A percentile compares a stretch with the other conserved stretches of the same genome.
These are phyloP conservation scores for Speleostelium caveatum DNA, from an alignment of 78 protist species.

Conservation along the genomic window DNA sequence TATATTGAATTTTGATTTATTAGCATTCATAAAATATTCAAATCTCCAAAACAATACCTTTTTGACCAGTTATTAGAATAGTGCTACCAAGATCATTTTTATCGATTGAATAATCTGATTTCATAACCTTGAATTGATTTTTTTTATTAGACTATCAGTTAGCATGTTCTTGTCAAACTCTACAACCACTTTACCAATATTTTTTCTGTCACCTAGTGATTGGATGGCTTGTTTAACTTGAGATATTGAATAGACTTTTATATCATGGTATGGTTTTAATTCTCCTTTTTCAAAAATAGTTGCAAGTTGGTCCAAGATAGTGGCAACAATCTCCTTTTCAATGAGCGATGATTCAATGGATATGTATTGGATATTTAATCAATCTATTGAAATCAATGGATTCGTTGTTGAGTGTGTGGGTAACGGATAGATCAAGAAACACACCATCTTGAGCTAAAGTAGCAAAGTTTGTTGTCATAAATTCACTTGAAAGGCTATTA, in stretches of 20 bases:
- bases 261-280: background rate
- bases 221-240: slow-evolving; percentile 21
- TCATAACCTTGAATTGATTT: background rate
- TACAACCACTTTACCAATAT: slow-evolving; percentile 57
- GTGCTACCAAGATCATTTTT: background rate
- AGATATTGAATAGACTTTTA: slow-evolving; percentile 26
- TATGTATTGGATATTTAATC: background rate
- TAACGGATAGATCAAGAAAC: slow-evolving; percentile 59
- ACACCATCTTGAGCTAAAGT: slow-evolving; percentile 52
- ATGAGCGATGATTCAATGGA: background rate
- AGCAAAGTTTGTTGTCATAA: slow-evolving; percentile 30
- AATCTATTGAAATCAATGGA: background rate
- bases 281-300: background rate
- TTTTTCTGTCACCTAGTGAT: slow-evolving; percentile 4
- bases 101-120: background rate
- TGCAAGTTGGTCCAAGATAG: background rate
- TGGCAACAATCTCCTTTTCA: background rate
- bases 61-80: slow-evolving; percentile 27
- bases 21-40: background rate
- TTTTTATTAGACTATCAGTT: background rate
- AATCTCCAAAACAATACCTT: slow-evolving; percentile 7
- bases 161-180: background rate
- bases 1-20: background rate
- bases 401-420: background rate
- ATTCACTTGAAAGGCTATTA: slow-evolving; percentile 35